A percentile compares a stretch with the other conserved stretches of the same genome.
Evolutionary conservation across 192 early-diverging fungal genomes (phyloP).

Genomic region (Neocallimastix lanati): DNA sequence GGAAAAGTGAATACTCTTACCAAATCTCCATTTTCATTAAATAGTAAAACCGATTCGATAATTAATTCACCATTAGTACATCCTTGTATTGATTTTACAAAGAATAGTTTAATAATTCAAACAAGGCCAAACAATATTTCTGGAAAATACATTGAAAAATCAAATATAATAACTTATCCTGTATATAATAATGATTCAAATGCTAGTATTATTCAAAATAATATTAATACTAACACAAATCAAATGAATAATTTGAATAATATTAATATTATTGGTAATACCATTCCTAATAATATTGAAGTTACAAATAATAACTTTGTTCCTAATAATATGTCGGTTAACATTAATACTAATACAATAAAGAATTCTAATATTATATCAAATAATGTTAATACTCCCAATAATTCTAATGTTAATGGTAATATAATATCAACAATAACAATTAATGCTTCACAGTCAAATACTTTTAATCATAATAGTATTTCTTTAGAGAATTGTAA

Average conservation of each 20-base stretch:
- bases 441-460: too few species aligned
- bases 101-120: background rate
- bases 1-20: background rate
- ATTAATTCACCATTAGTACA: background rate
- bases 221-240: background rate
- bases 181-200: background rate
- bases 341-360: too few species aligned
- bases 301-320: too few species aligned
- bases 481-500: too few species aligned
- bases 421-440: background rate
- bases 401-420: too few species aligned
- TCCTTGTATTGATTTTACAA: background rate
- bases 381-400: too few species aligned
- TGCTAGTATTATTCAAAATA: background rate
- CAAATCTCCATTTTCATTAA: background rate
- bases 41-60: background rate
- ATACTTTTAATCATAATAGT: too few species aligned
- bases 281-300: too few species aligned
- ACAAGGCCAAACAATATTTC: background rate
- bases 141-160: background rate
- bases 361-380: too few species aligned
- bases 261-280: too few species aligned
- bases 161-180: background rate
- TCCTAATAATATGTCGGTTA: too few species aligned
- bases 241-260: background rate